Evolutionary conservation across 208 protist genomes (phyloP).

Genomic region (Trypanosoma platydactyli): DNA sequence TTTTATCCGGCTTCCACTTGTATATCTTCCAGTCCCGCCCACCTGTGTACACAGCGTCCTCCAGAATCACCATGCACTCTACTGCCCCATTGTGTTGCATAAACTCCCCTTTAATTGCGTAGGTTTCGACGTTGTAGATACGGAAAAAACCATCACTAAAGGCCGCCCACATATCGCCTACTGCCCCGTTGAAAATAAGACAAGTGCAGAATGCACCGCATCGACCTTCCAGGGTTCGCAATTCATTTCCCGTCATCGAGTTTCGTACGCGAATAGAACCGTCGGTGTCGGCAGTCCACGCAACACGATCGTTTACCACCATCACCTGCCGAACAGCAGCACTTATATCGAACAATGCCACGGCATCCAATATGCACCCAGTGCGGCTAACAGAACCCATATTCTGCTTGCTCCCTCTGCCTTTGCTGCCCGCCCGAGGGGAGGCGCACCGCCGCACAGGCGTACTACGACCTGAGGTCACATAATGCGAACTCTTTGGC

Average conservation of each 20-base stretch:
- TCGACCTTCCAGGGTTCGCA: constrained; percentile 48
- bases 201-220: constrained; percentile 57
- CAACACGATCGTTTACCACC: constrained; percentile 63
- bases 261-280: constrained; percentile 65
- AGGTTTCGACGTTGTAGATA: constrained; percentile 53
- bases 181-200: constrained; percentile 51
- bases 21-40: constrained; percentile 77
- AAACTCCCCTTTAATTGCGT: constrained; percentile 38
- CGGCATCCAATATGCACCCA: constrained; percentile 57
- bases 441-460: too few species aligned
- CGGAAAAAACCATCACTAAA: constrained; percentile 83
- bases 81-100: constrained; percentile 35
- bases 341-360: constrained; percentile 53
- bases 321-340: constrained; percentile 47
- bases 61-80: constrained; percentile 34
- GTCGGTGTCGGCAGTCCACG: constrained; percentile 76
- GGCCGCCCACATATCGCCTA: constrained; percentile 60
- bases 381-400: neutral
- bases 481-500: neutral
- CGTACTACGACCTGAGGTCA: neutral
- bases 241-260: constrained; percentile 58
- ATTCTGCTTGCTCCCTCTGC: too few species aligned
- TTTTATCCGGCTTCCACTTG: constrained; percentile 50
- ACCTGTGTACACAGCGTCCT: constrained; percentile 73
- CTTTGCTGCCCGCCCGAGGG: too few species aligned